phyloP scores from a whole-genome alignment of 2,329 filamentous ascomycete genomes.

The Hansfordia pulvinata region DNA sequence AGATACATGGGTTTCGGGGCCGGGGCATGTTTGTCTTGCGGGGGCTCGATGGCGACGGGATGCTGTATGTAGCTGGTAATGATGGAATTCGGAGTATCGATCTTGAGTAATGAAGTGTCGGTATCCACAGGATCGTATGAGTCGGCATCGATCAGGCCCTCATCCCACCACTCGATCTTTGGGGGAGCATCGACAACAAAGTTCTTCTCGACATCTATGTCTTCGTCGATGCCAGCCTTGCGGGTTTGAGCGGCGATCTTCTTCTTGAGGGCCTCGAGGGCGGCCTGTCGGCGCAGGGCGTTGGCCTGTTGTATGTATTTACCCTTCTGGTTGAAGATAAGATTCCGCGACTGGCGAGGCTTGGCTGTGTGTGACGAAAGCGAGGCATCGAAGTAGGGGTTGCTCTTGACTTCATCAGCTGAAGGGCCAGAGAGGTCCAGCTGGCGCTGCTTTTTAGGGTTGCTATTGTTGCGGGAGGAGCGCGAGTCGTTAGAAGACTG shows the following conservation, averaged over 20 bases:
- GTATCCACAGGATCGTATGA: conserved; percentile 62
- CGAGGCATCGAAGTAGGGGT: conserved; percentile 73
- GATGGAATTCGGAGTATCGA: conserved; percentile 68
- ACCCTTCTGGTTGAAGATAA: conserved; percentile 88
- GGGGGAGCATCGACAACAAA: conserved; percentile 77
- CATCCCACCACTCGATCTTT: conserved; percentile 95
- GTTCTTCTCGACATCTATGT: conserved; percentile 75
- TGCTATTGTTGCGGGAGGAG: conserved; percentile 5
- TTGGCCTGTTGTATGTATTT: conserved; percentile 95
- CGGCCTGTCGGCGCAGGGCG: conserved; percentile 73
- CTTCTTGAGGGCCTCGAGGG: conserved; percentile 88
- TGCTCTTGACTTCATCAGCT: conserved; percentile 26
- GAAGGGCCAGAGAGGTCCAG: conserved; percentile 13
- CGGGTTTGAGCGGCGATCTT: conserved; percentile 77
- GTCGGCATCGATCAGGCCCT: conserved; percentile 64
- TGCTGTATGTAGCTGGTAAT: conserved; percentile 88
- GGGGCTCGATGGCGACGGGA: conserved; percentile 78
- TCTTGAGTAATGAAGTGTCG: conserved; percentile 53
- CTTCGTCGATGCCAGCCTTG: conserved; percentile 89
- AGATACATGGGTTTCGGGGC: conserved; percentile 82
- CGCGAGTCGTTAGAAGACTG: conserved; percentile 11
- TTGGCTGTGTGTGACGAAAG: conserved; percentile 46
- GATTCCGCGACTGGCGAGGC: conserved; percentile 56
- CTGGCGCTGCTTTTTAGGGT: conserved; percentile 18
- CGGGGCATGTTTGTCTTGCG: conserved; percentile 73